phyloP scores from a whole-genome alignment of 2,329 filamentous ascomycete genomes.

The Mycocentrospora acerina region DNA sequence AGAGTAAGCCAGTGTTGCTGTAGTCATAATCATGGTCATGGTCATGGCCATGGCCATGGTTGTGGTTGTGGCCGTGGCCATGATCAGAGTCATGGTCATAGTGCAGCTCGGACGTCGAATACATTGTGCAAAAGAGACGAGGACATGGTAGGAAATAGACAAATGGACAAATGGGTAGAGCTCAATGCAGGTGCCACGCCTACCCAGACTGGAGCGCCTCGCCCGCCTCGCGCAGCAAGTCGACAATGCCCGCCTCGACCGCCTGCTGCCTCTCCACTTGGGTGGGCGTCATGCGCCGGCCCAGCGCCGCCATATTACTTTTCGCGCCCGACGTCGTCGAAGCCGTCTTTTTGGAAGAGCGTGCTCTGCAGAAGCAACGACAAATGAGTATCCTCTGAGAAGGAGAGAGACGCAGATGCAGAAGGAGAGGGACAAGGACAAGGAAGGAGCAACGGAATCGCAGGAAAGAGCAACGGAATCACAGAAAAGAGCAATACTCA shows the following conservation, averaged over 20 bases:
- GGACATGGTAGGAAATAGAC: too few species aligned
- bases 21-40: too few species aligned
- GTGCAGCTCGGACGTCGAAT: too few species aligned
- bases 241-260: conserved; percentile 45
- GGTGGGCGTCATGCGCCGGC: conserved; percentile 25
- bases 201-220: too few species aligned
- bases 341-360: conserved; percentile 30
- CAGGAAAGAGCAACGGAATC: background rate
- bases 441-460: background rate
- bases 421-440: conserved; percentile 23
- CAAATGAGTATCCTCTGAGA: too few species aligned
- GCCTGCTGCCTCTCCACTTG: conserved; percentile 33
- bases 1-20: conserved; percentile 41
- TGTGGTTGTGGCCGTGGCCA: too few species aligned
- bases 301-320: conserved; percentile 38
- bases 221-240: conserved; percentile 47
- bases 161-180: too few species aligned
- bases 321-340: conserved; percentile 37
- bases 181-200: too few species aligned
- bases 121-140: too few species aligned
- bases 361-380: conserved; percentile 28
- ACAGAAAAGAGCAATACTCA: conserved; percentile 40
- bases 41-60: too few species aligned
- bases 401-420: too few species aligned
- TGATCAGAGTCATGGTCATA: too few species aligned